Evolutionary conservation across 2,329 filamentous ascomycete genomes (phyloP), one percentile per base, ranked within the genome.

Genomic region (Aspergillus fischeri): DNA sequence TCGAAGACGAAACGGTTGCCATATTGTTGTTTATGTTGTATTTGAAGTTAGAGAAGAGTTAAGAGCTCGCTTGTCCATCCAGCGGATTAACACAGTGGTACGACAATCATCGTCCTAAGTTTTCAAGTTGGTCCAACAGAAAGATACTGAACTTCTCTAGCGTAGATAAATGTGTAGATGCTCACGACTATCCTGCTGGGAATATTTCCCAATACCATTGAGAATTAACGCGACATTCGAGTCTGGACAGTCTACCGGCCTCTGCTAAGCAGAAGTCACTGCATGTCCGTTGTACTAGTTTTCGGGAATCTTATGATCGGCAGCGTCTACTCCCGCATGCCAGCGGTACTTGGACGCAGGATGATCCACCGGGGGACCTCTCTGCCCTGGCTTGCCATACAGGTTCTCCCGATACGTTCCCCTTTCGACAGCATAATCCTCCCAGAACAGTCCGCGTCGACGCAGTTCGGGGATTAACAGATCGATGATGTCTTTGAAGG

Each of bases 401-500:
- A 76, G 57, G 35, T 77, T 77, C 65, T 77, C 75, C 2, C 75
- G 69, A 48, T 73, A 73, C 0, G 75, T 76, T 4, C 73, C 75
- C 29, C 69, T 67, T 1, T 62, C 61, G 0, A 72, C 73, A 1
- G 69, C 67, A 54, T 76, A 76, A 48, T 75, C 74, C 28, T 73
- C 68, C 66, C 70, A 72, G 63, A 75, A 75, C 8, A 74, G 66
- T 0, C 85, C 85, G 24, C 87, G 77, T 10, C 73, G 75, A 28
- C 78, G 80, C 20, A 90, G 75, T 63, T 89, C 87, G 0, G 87
- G 87, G 1, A 90, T 68, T 6, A 90, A 71, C 1, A 87, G 75
- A 27, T 89, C 84, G 44, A 85, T 81, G 11, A 90, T 83, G 61
- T 90, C 87, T 57, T 85, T 82, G 73, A 89, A 90, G 0, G 85